Base-by-base conservation (phyloP, 2,329 filamentous ascomycete species). In the Dactylonectria estremocensis region DNA sequence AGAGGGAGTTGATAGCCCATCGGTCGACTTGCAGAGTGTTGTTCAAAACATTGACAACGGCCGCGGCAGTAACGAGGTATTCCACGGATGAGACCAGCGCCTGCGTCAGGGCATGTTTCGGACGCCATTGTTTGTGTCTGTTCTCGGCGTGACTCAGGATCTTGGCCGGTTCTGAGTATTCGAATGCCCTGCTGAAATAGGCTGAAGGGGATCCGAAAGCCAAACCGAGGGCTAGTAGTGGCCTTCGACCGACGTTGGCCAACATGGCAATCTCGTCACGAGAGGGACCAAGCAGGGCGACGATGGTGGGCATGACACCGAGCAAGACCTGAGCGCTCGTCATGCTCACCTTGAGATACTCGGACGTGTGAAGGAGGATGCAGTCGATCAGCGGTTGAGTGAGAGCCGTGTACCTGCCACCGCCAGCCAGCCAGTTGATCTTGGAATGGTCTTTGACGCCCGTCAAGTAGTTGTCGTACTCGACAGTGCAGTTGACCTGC, bases 381-480 rank as follows among this genome's bases (percentile, higher is more conserved):
- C 64, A 63, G n/a, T 66, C 46, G 28, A 66, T 31, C 11, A 66
- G 52, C 3, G 64, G 59, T n/a, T 66, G 64, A 16, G 64, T 63
- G 20, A 66, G 46, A 2, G 28, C 52, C 18, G 59, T 58, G 20
- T 58, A 66, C 1, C 43, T 31, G 53, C 40, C 64, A 20, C 46
- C 64, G 11, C 64, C 64, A 3, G 24, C 59, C 3, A 58, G 48
- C 16, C 52, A 58, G 11, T 67, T 49, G n/a, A 67, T 58, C 5
- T 57, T 8, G 10, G 59, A 43, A 8, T 57, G 18, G 7, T 43
- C 63, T 40, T 58, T 62, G 1, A 45, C 6, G 5, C 59, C 59
- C 4, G 35, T 58, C 8, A 52, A 28, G 37, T 67, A 67, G 6
- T 40, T 49, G 28, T 35, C 8, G 53, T 63, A 63, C 53, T 63